Percentiles rank a stretch among this genome's conserved stretches.
These are phyloP conservation scores for Wickerhamomyces bovis DNA, from an alignment of 805 yeast genomes.

Conservation along the genomic window DNA sequence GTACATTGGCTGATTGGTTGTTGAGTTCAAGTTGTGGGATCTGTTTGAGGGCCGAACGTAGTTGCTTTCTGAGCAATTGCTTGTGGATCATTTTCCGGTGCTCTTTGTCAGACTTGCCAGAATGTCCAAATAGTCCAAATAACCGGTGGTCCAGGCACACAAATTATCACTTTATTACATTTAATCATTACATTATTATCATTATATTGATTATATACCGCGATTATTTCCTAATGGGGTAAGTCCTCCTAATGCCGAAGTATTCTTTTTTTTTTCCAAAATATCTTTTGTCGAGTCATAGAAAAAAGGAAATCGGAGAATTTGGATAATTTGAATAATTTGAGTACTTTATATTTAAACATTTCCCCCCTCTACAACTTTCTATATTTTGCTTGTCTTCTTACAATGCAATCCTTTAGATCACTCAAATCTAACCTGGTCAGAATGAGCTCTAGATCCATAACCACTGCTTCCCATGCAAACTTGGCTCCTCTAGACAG, in stretches of 20 bases:
- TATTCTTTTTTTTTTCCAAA: background rate
- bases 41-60: background rate
- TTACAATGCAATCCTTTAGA: slow-evolving; percentile 1
- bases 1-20: slow-evolving; percentile 23
- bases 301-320: too few relatives aligned
- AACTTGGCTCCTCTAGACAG: slow-evolving; percentile 44
- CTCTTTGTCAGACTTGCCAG: too few relatives aligned
- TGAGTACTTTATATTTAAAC: too few relatives aligned
- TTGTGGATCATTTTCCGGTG: background rate
- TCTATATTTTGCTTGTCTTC: too few relatives aligned
- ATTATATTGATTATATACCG: background rate
- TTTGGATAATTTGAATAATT: too few relatives aligned
- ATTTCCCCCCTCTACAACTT: too few relatives aligned
- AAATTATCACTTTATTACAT: background rate
- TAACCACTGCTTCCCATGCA: slow-evolving; percentile 9
- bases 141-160: too few relatives aligned
- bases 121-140: too few relatives aligned
- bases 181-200: too few relatives aligned
- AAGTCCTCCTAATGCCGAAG: background rate
- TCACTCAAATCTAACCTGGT: background rate
- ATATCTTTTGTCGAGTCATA: background rate
- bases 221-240: background rate
- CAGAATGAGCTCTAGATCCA: slow-evolving; percentile 4
- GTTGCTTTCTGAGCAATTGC: background rate
- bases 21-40: slow-evolving; percentile 12